Evolutionary conservation across 805 yeast genomes (phyloP).

Genomic region (Starmerella stigmatis): DNA sequence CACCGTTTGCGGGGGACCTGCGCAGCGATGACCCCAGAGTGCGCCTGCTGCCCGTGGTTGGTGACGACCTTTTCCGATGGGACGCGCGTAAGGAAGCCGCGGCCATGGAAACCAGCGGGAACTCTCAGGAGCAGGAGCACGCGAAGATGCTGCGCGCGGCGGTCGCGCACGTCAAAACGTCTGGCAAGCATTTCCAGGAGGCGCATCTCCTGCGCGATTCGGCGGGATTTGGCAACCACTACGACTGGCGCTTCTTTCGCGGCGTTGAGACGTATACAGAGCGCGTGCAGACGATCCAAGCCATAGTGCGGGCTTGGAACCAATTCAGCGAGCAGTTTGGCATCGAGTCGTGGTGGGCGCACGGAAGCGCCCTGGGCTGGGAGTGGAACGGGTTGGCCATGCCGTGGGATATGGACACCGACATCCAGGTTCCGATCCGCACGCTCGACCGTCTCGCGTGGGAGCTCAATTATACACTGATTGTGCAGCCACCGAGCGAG

Average conservation of each 20-base stretch:
- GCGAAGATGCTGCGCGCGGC: constrained; percentile 4
- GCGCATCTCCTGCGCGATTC: constrained; percentile 8
- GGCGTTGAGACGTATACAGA: constrained; percentile 32
- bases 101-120: background rate
- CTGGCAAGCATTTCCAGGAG: constrained; percentile 17
- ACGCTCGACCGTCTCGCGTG: constrained; percentile 40
- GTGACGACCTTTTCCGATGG: constrained; percentile 2
- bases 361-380: constrained; percentile 43
- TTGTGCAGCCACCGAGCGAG: constrained; percentile 36
- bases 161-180: constrained; percentile 1
- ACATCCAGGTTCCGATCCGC: constrained; percentile 42
- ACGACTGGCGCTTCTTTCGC: constrained; percentile 61
- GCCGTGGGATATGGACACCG: constrained; percentile 46
- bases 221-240: constrained; percentile 31
- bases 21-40: background rate
- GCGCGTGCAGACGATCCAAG: constrained; percentile 40
- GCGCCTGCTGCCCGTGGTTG: background rate
- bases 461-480: constrained; percentile 39
- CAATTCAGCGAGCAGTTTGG: constrained; percentile 37
- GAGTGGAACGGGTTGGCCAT: constrained; percentile 40
- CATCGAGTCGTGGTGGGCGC: constrained; percentile 40
- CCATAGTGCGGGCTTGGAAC: constrained; percentile 38
- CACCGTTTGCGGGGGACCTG: background rate
- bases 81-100: constrained; percentile 1
- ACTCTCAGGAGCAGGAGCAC: background rate